Conservation (phyloP, 176 grass and related monocot species). For the Aegilops sharonensis region DNA sequence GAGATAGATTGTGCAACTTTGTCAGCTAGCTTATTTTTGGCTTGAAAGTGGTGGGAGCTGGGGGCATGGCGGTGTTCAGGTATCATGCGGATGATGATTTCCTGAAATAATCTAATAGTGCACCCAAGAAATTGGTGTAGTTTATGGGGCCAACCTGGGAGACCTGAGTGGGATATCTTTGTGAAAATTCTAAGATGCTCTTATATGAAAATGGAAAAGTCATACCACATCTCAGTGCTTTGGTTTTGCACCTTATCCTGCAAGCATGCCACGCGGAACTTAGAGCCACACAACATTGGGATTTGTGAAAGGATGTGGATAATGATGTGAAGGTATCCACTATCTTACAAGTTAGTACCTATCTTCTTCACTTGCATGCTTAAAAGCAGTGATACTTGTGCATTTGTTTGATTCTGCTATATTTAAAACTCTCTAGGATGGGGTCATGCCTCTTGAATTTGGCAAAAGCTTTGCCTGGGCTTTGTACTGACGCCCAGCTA, state of each 20-base stretch:
- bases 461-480: background rate
- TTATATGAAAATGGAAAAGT: conserved; percentile 77
- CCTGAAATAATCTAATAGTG: conserved; percentile 18
- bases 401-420: conserved; percentile 15
- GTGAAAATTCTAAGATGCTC: conserved; percentile 57
- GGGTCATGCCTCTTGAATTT: background rate
- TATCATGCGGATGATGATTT: conserved; percentile 28
- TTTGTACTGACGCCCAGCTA: conserved; percentile 6
- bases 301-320: conserved; percentile 53
- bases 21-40: background rate
- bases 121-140: conserved; percentile 45
- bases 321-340: conserved; percentile 51
- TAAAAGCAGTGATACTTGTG: conserved; percentile 17
- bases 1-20: background rate
- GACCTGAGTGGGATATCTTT: conserved; percentile 48
- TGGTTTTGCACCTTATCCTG: conserved; percentile 61
- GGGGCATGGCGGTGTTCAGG: conserved; percentile 19
- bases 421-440: conserved; percentile 2
- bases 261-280: conserved; percentile 41
- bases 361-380: conserved; percentile 29
- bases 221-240: conserved; percentile 66
- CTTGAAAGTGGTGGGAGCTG: conserved; percentile 39
- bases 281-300: conserved; percentile 61
- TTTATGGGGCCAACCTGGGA: conserved; percentile 43
- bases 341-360: conserved; percentile 19